A percentile compares a stretch with the other conserved stretches of the same genome.
Conservation (phyloP, 306 rosid genomes). For the Boehmeria nivea region DNA sequence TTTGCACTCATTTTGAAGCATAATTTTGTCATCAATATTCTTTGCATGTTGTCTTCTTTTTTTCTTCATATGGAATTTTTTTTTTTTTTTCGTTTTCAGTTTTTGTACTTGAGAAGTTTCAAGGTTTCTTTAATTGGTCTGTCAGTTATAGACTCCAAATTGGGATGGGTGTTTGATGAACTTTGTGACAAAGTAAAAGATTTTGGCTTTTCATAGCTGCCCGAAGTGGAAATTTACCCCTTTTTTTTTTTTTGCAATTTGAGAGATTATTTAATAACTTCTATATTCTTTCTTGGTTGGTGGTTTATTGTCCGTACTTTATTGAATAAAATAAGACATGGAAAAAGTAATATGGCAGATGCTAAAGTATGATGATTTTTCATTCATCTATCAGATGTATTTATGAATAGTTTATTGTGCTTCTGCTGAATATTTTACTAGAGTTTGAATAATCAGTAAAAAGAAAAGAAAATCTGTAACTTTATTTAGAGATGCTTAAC, state of each 20-base stretch:
- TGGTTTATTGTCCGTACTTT: constrained; percentile 2
- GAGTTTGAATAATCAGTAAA: not conserved
- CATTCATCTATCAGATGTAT: not conserved
- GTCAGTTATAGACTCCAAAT: constrained; percentile 1
- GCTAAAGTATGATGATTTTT: not conserved
- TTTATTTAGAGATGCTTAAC: constrained; percentile 1
- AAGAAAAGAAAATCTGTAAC: too few species aligned
- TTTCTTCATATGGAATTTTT: not conserved
- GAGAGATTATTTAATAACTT: not conserved
- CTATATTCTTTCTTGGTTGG: constrained; percentile 5
- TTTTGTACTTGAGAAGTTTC: not conserved
- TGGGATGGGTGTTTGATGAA: not conserved
- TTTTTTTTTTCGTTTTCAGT: not conserved
- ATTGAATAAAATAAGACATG: too few species aligned
- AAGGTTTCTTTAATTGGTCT: constrained; percentile 9
- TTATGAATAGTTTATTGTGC: not conserved
- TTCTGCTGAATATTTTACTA: not conserved
- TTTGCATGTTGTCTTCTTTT: not conserved
- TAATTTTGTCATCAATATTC: not conserved
- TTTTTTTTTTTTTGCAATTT: too few species aligned
- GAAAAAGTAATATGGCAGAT: too few species aligned
- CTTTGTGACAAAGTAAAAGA: not conserved
- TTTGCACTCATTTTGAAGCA: not conserved
- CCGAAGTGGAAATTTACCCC: constrained; percentile 18
- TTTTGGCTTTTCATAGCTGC: constrained; percentile 15